Conservation (phyloP, 1,284 basidiomycete genomes). For the Boletus austroedulis region DNA sequence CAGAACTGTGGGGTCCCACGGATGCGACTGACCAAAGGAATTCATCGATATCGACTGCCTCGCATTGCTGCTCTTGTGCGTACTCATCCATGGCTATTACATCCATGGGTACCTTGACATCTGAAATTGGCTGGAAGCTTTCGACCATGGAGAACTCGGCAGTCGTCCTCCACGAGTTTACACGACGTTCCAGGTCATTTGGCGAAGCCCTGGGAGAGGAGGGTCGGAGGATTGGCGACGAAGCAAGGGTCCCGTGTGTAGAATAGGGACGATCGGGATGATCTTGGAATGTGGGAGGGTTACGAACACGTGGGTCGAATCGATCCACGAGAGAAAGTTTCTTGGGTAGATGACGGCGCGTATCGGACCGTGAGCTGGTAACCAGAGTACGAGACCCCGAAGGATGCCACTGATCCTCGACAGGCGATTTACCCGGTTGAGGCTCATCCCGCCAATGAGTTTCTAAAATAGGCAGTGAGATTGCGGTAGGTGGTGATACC, state of each 20-base stretch:
- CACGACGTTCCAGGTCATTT: constrained; percentile 50
- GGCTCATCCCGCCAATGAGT: constrained; percentile 51
- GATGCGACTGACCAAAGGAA: constrained; percentile 68
- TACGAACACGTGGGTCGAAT: constrained; percentile 45
- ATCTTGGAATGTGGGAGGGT: constrained; percentile 32
- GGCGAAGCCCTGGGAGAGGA: constrained; percentile 53
- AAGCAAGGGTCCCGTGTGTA: constrained; percentile 33
- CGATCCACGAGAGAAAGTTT: constrained; percentile 68
- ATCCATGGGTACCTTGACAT: constrained; percentile 3
- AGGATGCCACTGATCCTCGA: constrained; percentile 38
- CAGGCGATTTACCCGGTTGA: constrained; percentile 48
- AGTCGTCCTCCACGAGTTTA: constrained; percentile 63
- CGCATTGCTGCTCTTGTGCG: constrained; percentile 12
- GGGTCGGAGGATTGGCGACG: constrained; percentile 63
- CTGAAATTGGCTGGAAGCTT: constrained; percentile 20
- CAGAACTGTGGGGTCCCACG: constrained; percentile 50
- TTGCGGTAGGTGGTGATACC: constrained; percentile 39
- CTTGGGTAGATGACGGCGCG: constrained; percentile 52
- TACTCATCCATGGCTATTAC: constrained; percentile 23
- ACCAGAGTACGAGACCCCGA: constrained; percentile 30
- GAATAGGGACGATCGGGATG: constrained; percentile 18
- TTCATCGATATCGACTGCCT: constrained; percentile 49
- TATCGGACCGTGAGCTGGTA: constrained; percentile 19
- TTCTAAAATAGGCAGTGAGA: constrained; percentile 38
- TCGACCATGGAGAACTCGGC: constrained; percentile 51